Base-by-base conservation (phyloP, 345 rosid genomes). In the Acer negundo region DNA sequence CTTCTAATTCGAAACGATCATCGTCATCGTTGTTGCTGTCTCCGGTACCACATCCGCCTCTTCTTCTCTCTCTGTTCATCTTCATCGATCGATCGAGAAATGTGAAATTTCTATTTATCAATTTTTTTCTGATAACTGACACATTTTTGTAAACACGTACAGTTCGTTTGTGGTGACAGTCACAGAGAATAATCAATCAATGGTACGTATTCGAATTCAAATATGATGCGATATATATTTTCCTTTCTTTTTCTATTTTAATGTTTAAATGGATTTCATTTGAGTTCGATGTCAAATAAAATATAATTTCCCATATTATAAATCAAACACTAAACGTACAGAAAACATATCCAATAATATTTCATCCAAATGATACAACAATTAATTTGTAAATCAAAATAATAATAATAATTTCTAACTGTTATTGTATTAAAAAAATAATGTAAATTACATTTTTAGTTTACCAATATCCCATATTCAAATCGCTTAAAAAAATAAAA, bases 221-320 rank as follows among this genome's bases (percentile, higher is more conserved):
- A 49, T 49, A 3, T 13, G 55, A 15, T 31, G 19, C 6, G 19
- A 49, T 11, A 49, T 49, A 49, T 49, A 49, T 12, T 49, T 49
- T 49, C 55, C 4, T 49, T 49, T 15, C 0, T 49, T 49, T 11
- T 49, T 49, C 55, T 31, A 31, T 31, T 31, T 31, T 31, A 3
- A 31, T 3, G 0, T 31, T 31, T 4, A 31, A 4, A 31, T 31
- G 4, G 38, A 31, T 31, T 31, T 4, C 3, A 31, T 31, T 31
- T 0, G 38, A 31, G 38, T 31, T 31, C 4, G 38, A 31, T 84
- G 38, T 31, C 38, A 31, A 31, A 31, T 31, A 75, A 85, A 94
- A 74, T 80, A n/a, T n/a, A n/a, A 31, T 31, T 31, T 31, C 6
- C 35, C 38, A 31, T 31, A 4, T 31, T 31, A 31, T 31, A 31